Base-by-base conservation (phyloP, 2,329 filamentous ascomycete species). In the Onygenales sp. region DNA sequence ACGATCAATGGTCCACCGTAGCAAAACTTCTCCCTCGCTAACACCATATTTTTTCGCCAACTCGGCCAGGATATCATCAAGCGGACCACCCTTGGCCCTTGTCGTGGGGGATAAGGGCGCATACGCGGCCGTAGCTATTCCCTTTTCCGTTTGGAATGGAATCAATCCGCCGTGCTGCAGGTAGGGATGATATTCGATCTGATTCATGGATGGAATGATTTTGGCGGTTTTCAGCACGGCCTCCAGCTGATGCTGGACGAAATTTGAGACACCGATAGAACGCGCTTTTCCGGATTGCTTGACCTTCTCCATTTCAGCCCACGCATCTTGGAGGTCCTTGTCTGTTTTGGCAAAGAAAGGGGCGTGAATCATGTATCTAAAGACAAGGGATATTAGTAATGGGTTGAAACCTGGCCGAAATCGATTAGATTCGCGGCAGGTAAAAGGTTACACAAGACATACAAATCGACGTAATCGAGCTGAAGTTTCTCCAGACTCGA, bases 261-360 rank as follows among this genome's bases (percentile, higher is more conserved):
- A 85, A 66, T 82, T 85, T 53, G 79, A 83, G 21, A 85, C 81
- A 21, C 82, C 82, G 56, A 85, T 85, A 6, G 78, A 78, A 52
- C 77, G 78, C 5, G 78, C 75, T 55, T 83, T 77, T 13, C 82
- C 82, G 11, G 74, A 65, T n/a, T 71, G 67, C 58, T 81, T 74
- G 41, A 84, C 67, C 41, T 73, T 66, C 61, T 85, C 82, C 80
- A 85, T 81, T 5, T 74, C 70, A 41, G 75, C 75, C 82, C 82
- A 85, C 44, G 78, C 75, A 35, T 70, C 64, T 63, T 84, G 81
- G 13, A 84, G 72, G 11, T 80, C 75, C 33, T 68, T 68, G 48
- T 81, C 76, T 0, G 73, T 72, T 45, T 78, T 73, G 41, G 75
- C 75, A 58, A 78, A 81, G 68, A 80, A 85, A 0, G 82, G 82